Conservation (phyloP, 2,329 filamentous ascomycete species). For the Cladosporium sp. region DNA sequence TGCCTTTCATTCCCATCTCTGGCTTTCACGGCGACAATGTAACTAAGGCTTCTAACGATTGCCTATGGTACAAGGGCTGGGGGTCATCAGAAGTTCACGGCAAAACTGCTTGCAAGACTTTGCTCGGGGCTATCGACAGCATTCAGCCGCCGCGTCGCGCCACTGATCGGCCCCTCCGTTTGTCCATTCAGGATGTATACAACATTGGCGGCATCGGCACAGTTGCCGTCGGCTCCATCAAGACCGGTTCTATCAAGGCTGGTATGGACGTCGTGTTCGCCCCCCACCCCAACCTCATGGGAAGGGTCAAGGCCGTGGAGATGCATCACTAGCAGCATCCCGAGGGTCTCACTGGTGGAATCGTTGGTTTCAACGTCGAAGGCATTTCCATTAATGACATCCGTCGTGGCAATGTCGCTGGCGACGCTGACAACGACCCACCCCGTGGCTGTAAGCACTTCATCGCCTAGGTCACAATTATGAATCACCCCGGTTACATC, state of each 20-base stretch:
- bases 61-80: slow-evolving; percentile 99
- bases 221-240: slow-evolving; percentile 99
- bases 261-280: slow-evolving; percentile 97
- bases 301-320: slow-evolving; percentile 99
- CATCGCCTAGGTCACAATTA: slow-evolving; percentile 99
- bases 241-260: slow-evolving; percentile 90
- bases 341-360: slow-evolving; percentile 97
- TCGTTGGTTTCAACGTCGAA: slow-evolving; percentile 99
- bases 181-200: slow-evolving; percentile 99
- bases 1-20: slow-evolving; percentile 99
- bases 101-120: slow-evolving; percentile 90
- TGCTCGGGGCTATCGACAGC: slow-evolving; percentile 96
- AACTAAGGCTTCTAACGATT: slow-evolving; percentile 83
- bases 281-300: slow-evolving; percentile 97
- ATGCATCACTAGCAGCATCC: slow-evolving; percentile 99
- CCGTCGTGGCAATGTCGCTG: slow-evolving; percentile 98
- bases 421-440: slow-evolving; percentile 99
- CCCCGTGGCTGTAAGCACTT: slow-evolving; percentile 84
- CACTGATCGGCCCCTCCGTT: slow-evolving; percentile 98
- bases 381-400: slow-evolving; percentile 99
- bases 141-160: slow-evolving; percentile 91
- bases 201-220: slow-evolving; percentile 99
- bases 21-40: slow-evolving; percentile 99
- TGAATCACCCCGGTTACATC: slow-evolving; percentile 99
- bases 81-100: slow-evolving; percentile 98